These are phyloP conservation scores for Neopestalotiopsis rosae DNA, from an alignment of 2,329 filamentous ascomycete genomes.

Conservation along the genomic window DNA sequence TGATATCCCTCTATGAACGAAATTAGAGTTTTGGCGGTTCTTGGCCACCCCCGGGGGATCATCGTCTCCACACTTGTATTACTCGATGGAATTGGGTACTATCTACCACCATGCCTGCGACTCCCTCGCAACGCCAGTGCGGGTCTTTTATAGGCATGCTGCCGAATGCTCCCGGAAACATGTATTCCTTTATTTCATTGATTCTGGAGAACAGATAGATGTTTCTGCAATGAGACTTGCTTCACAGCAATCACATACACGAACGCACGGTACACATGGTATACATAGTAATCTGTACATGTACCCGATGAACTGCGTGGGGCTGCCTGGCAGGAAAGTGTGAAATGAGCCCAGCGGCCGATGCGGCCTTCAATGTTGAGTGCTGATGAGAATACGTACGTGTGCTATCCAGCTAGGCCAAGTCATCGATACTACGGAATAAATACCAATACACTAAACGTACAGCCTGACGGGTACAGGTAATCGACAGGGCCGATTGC, in stretches of 20 bases:
- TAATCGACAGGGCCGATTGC: too few species aligned
- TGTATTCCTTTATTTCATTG: neutral
- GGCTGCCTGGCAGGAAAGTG: neutral
- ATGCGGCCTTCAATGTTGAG: neutral
- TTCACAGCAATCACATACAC: neutral
- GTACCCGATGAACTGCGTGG: too few species aligned
- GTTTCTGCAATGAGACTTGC: neutral
- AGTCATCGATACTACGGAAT: too few species aligned
- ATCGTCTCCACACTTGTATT: neutral
- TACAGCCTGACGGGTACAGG: too few species aligned
- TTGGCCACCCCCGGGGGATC: neutral
- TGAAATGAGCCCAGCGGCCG: neutral
- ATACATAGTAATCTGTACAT: too few species aligned
- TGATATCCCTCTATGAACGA: neutral
- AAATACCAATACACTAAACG: too few species aligned
- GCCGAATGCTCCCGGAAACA: neutral
- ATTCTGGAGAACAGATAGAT: neutral
- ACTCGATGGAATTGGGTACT: slow-evolving; percentile 12
- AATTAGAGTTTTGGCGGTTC: neutral
- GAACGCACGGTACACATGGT: too few species aligned
- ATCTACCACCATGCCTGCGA: neutral
- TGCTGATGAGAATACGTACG: neutral
- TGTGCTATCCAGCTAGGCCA: too few species aligned
- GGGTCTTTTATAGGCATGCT: neutral
- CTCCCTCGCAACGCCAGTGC: neutral